Percentiles rank a stretch among this genome's conserved stretches.
These are phyloP conservation scores for Artomyces pyxidatus DNA, from an alignment of 768 basidiomycete species.

Conservation along the genomic window DNA sequence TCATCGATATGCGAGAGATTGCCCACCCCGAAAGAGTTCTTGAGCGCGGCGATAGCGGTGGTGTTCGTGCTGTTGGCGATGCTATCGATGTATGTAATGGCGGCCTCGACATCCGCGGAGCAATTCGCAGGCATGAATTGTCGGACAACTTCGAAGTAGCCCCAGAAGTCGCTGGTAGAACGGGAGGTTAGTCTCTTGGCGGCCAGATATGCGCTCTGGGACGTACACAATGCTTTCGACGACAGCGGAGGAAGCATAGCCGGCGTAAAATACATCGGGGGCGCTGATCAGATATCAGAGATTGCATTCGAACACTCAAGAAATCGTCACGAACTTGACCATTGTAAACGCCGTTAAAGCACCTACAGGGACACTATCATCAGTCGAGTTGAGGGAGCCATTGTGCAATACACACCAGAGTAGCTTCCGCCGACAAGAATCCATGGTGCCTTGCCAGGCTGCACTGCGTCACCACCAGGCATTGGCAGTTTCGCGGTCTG, in stretches of 20 bases:
- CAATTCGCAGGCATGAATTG: conserved; percentile 64
- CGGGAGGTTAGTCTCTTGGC: neutral
- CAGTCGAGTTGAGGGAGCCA: too few relatives aligned
- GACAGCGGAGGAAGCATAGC: conserved; percentile 62
- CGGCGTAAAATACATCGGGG: conserved; percentile 50
- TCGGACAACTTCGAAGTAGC: conserved; percentile 65
- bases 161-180: conserved; percentile 45
- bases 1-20: conserved; percentile 55
- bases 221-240: conserved; percentile 48
- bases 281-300: conserved; percentile 29
- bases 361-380: too few relatives aligned
- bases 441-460: conserved; percentile 41
- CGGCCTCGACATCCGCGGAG: conserved; percentile 61
- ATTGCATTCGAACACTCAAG: neutral
- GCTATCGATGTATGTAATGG: conserved; percentile 53
- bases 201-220: too few relatives aligned
- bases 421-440: conserved; percentile 35
- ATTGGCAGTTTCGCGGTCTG: conserved; percentile 58
- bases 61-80: conserved; percentile 39
- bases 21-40: conserved; percentile 50
- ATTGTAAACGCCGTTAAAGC: too few relatives aligned
- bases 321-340: conserved; percentile 42
- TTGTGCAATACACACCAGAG: too few relatives aligned
- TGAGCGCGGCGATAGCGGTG: conserved; percentile 42
- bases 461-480: conserved; percentile 53